phyloP scores from a whole-genome alignment of 2,329 filamentous ascomycete genomes.

The Sarocladiaceae sp. region DNA sequence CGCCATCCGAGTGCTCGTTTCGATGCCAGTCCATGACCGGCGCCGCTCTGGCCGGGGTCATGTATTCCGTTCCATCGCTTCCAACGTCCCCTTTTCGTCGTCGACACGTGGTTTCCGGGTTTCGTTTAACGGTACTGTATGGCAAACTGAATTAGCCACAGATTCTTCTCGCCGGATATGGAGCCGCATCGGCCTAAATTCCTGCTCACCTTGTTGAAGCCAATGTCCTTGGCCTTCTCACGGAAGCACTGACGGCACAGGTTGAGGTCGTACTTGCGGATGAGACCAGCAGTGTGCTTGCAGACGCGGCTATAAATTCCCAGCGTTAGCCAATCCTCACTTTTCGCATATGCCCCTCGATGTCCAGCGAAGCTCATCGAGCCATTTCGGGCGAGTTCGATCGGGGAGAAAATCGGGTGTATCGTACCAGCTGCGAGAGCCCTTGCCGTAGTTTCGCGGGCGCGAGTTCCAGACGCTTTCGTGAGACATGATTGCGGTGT shows the following conservation, averaged over 20 bases:
- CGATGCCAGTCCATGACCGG: slow-evolving; percentile 14
- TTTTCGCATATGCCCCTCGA: not conserved
- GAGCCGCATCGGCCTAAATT: not conserved
- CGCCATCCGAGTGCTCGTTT: slow-evolving; percentile 34
- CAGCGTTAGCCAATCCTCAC: slow-evolving; percentile 22
- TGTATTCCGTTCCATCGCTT: slow-evolving; percentile 16
- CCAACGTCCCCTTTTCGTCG: slow-evolving; percentile 15
- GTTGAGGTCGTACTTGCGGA: slow-evolving; percentile 99
- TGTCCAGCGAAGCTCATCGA: not conserved
- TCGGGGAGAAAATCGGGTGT: slow-evolving; percentile 9
- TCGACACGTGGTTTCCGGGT: slow-evolving; percentile 6
- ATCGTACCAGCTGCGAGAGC: slow-evolving; percentile 84
- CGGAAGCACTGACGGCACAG: slow-evolving; percentile 78
- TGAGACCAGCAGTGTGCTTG: slow-evolving; percentile 97
- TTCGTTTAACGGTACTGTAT: slow-evolving; percentile 23
- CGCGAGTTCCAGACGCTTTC: slow-evolving; percentile 99
- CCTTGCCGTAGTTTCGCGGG: slow-evolving; percentile 96
- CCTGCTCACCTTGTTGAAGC: slow-evolving; percentile 63
- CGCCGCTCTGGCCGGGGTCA: slow-evolving; percentile 8
- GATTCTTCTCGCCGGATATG: not conserved
- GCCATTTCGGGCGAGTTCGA: not conserved
- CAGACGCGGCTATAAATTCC: slow-evolving; percentile 52
- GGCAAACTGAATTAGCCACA: not conserved
- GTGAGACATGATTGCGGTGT: slow-evolving; percentile 58
- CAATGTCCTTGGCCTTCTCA: slow-evolving; percentile 69